Conservation (phyloP, 2,329 filamentous ascomycete genomes). For the Delphinella strobiligena region DNA sequence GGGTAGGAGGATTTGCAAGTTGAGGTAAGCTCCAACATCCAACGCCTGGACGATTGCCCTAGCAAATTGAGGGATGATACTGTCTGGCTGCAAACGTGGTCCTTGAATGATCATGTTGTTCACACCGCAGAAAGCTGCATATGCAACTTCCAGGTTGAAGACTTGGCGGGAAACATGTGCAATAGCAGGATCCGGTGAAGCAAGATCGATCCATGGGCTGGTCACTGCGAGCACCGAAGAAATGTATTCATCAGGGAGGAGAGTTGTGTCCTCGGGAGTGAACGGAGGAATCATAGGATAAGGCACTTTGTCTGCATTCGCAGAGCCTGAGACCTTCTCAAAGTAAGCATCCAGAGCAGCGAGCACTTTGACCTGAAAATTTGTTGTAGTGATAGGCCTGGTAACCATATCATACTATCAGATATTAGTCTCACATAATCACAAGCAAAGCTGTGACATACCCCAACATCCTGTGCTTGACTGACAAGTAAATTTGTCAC, state of each 20-base stretch:
- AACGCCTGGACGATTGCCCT: conserved; percentile 74
- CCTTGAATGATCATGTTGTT: conserved; percentile 73
- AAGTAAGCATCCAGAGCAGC: conserved; percentile 47
- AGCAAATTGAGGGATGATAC: conserved; percentile 45
- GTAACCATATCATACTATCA: conserved; percentile 69
- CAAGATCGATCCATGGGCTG: conserved; percentile 90
- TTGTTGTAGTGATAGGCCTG: conserved; percentile 61
- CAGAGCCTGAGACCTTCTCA: conserved; percentile 23
- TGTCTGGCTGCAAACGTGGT: conserved; percentile 51
- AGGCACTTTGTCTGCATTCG: conserved; percentile 24
- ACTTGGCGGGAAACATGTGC: conserved; percentile 81
- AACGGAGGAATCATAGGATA: conserved; percentile 47
- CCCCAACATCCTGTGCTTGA: conserved; percentile 47
- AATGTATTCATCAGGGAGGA: conserved; percentile 56
- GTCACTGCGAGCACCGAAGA: conserved; percentile 64
- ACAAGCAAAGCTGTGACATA: conserved; percentile 44
- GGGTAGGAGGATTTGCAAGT: conserved; percentile 68
- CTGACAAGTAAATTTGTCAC: conserved; percentile 53
- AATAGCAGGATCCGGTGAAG: conserved; percentile 69
- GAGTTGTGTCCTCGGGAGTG: conserved; percentile 64
- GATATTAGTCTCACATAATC: neutral
- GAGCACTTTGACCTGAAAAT: conserved; percentile 59
- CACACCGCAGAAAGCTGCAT: conserved; percentile 89
- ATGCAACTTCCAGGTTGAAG: conserved; percentile 80
- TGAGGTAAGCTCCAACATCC: conserved; percentile 60